Percentiles rank a stretch among this genome's conserved stretches.
These are phyloP conservation scores for Cladosporium cucumerinum DNA, from an alignment of 2,329 filamentous ascomycete species.

Conservation along the genomic window DNA sequence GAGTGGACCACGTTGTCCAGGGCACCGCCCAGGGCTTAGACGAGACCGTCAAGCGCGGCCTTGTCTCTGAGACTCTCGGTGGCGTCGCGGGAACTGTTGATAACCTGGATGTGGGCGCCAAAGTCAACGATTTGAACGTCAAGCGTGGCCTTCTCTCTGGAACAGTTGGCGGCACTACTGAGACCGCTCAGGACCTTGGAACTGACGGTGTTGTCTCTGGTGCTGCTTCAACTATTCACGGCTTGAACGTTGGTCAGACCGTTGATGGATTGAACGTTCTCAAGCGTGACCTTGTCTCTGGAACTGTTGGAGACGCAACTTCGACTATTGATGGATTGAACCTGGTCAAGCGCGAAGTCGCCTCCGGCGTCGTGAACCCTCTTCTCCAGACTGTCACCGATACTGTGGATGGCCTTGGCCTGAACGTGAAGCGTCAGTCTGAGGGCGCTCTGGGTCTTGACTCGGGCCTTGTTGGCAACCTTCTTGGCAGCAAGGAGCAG, in stretches of 20 bases:
- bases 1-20: no score
- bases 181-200: no score
- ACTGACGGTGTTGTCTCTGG: no score
- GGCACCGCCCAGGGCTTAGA: no score
- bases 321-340: constrained; percentile 3
- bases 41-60: constrained; percentile 5
- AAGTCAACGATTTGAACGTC: not conserved
- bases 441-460: not conserved
- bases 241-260: not conserved
- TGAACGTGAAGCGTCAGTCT: not conserved
- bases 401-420: not conserved
- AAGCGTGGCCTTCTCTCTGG: not conserved
- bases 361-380: not conserved
- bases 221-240: no score
- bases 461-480: not conserved
- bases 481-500: not conserved
- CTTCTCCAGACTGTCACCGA: not conserved
- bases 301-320: not conserved
- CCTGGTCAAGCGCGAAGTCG: not conserved
- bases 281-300: not conserved
- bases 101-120: not conserved
- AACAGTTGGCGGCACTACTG: not conserved
- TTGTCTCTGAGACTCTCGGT: not conserved
- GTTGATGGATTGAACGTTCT: not conserved
- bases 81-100: not conserved